Base-by-base conservation (phyloP, 2,329 filamentous ascomycete genomes). In the Emmonsiellopsis sp. region DNA sequence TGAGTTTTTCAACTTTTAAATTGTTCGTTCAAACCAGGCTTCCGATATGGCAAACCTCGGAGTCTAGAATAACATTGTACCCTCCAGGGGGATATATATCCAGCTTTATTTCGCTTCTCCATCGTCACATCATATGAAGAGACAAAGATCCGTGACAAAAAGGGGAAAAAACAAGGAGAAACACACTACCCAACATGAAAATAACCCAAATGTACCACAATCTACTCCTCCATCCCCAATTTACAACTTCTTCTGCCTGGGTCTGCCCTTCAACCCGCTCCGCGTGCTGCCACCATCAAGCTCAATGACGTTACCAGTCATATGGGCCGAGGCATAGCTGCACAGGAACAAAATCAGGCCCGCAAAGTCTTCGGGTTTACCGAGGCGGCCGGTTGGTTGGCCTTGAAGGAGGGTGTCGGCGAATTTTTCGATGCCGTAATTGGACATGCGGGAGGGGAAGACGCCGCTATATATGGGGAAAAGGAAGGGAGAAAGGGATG, bases 241-340 rank as follows among this genome's bases (percentile, higher is more conserved):
- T 57, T 63, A 61, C 32, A 49, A 52, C 7, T 55, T 57, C 15
- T 51, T 62, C 58, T 68, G 54, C 45, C 48, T 70, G 8, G 65
- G 63, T 54, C 69, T 67, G n/a, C 50, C 11, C n/a, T 13, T 44
- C 64, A 69, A 75, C 7, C 74, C 74, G 35, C 65, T 73, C 52
- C 71, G 56, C 8, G 65, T 74, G 40, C 67, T 69, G 3, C 75
- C 75, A 5, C 75, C 75, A 63, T 77, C 75, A 52, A 77, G 62
- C 64, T 76, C 74, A 26, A 76, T 60, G 11, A 72, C 74, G 59
- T 75, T 75, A 0, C 73, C 74, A 5, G 73, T 76, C 65, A 76
- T 71, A 58, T 77, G 73, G 10, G 69, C 71, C n/a, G 64, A 63
- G 1, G 64, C 74, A 34, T 58, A 48, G 47, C 67, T 70, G 31